These are phyloP conservation scores for Moricandia moricandioides DNA, from an alignment of 345 rosid genomes.

Conservation along the genomic window DNA sequence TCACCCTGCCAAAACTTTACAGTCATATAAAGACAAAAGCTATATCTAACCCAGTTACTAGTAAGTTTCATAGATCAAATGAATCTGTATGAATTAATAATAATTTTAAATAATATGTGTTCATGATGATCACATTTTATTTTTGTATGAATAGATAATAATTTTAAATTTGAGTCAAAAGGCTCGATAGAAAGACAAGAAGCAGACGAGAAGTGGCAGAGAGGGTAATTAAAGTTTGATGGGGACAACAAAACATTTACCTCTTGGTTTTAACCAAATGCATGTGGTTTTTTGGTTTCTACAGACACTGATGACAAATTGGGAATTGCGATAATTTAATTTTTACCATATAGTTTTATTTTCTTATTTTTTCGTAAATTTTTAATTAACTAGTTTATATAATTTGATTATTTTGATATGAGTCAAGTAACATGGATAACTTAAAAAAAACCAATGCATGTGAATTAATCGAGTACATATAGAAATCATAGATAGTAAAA, in stretches of 20 bases:
- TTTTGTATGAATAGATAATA: background rate
- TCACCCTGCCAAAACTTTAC: conserved; percentile 25
- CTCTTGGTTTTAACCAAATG: conserved; percentile 36
- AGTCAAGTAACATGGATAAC: background rate
- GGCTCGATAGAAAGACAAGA: conserved; percentile 5
- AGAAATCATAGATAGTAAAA: background rate
- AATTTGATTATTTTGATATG: background rate
- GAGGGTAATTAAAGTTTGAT: conserved; percentile 24
- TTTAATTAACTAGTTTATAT: background rate
- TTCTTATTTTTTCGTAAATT: background rate
- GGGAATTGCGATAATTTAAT: conserved; percentile 7
- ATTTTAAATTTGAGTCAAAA: conserved; percentile 13
- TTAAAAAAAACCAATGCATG: background rate
- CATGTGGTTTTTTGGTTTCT: conserved; percentile 32
- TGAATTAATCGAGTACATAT: background rate
- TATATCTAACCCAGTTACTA: conserved; percentile 2
- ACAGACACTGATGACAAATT: conserved; percentile 21
- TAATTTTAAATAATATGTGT: too few species aligned
- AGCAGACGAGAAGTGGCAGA: conserved; percentile 32
- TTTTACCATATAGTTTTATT: background rate
- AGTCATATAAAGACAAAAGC: conserved; percentile 13
- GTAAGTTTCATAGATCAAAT: background rate
- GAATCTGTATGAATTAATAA: background rate
- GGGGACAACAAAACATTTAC: conserved; percentile 35
- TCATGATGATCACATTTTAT: conserved; percentile 17